These are phyloP conservation scores for Zymoseptoria crescenta DNA, from an alignment of 2,329 filamentous ascomycete genomes.

Conservation along the genomic window DNA sequence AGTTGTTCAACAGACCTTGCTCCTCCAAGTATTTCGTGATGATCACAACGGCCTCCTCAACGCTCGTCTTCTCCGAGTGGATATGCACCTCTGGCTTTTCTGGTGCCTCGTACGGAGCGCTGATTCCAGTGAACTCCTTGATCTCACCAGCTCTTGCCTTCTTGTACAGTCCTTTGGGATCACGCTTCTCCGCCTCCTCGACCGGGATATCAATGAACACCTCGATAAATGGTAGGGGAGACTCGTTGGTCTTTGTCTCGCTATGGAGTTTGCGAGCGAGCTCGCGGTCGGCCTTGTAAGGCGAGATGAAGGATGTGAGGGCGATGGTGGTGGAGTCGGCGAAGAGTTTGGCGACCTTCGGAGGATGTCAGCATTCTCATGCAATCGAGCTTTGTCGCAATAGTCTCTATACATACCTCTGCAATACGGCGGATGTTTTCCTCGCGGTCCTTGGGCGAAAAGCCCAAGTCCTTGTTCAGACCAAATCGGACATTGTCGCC, in stretches of 20 bases:
- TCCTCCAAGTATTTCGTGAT: conserved; percentile 73
- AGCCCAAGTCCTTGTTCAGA: conserved; percentile 94
- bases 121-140: conserved; percentile 95
- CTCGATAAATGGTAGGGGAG: conserved; percentile 78
- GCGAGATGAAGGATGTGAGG: conserved; percentile 94
- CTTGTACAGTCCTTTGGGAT: conserved; percentile 97
- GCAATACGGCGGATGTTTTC: conserved; percentile 97
- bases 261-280: conserved; percentile 74
- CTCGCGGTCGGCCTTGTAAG: conserved; percentile 79
- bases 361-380: neutral
- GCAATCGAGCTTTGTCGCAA: neutral
- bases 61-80: conserved; percentile 68
- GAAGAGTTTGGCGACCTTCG: conserved; percentile 84
- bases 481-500: conserved; percentile 98
- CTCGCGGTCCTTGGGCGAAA: conserved; percentile 84
- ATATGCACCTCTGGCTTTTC: conserved; percentile 80
- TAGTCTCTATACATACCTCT: conserved; percentile 44
- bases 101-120: conserved; percentile 89
- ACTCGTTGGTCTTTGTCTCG: conserved; percentile 47
- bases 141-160: conserved; percentile 90
- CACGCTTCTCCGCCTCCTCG: conserved; percentile 85
- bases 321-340: conserved; percentile 81
- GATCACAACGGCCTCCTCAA: conserved; percentile 80
- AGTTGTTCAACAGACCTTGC: conserved; percentile 42
- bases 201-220: conserved; percentile 88